These are phyloP conservation scores for Dittrichia graveolens DNA, from an alignment of 129 eudicot genomes.

Conservation along the genomic window DNA sequence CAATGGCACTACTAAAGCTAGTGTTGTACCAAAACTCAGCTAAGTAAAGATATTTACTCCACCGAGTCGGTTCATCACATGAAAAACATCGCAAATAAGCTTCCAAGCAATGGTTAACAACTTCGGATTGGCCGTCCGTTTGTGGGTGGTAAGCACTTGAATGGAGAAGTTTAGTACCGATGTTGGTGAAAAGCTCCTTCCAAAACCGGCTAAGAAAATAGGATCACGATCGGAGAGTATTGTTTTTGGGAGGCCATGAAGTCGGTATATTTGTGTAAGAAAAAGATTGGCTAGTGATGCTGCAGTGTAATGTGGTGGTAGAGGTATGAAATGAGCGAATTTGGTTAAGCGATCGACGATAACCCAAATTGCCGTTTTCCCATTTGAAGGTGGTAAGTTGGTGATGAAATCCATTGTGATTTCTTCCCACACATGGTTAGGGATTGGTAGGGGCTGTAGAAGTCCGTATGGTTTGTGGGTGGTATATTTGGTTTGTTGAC, in stretches of 20 bases:
- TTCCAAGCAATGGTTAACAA: too few species aligned
- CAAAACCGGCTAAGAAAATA: neutral
- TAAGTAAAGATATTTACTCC: too few species aligned
- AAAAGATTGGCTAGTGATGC: neutral
- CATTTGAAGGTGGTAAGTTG: neutral
- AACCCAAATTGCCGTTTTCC: neutral
- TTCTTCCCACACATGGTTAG: neutral
- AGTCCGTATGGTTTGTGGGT: neutral
- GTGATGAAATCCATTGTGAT: neutral
- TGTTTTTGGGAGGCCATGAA: neutral
- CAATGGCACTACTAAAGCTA: too few species aligned
- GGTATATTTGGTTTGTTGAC: neutral
- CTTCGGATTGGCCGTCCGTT: too few species aligned
- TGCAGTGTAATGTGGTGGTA: neutral
- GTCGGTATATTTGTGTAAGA: neutral
- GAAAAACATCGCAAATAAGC: too few species aligned
- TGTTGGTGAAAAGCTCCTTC: neutral
- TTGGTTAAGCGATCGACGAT: too few species aligned
- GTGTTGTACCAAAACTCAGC: too few species aligned
- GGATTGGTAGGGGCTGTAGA: constrained; percentile 2
- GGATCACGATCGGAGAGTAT: neutral
- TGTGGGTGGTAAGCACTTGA: neutral
- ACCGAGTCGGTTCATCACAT: too few species aligned
- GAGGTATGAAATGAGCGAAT: too few species aligned
- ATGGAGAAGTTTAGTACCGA: neutral